Evolutionary conservation across 1,284 basidiomycete species (phyloP), one percentile per base, ranked within the genome.

Genomic region (Singerocomus inundabilis): DNA sequence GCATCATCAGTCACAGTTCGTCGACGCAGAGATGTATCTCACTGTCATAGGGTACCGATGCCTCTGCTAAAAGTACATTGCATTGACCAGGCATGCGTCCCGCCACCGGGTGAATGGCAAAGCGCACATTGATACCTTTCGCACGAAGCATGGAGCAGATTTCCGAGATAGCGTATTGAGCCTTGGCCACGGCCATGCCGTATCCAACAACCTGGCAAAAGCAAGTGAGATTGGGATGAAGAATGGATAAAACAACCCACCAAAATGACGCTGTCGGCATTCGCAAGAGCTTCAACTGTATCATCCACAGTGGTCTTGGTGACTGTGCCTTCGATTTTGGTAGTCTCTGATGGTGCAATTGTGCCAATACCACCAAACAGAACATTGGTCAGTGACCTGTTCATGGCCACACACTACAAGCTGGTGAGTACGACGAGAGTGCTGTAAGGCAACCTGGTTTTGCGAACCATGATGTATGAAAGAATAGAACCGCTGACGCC

Each of bases 111-210:
- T 83, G 81, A 49, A 83, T 83, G 21, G 82, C 81, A 58, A 83
- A 83, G 67, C 81, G 82, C 35, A 91, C 88, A 44, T 84, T 88
- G 60, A 90, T 75, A 12, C 81, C 88, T 60, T 82, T 88, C 2
- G 82, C 74, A 47, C 85, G 75, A 31, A 93, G 73, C 66, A 85
- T 78, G 0, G 79, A 72, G 24, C 84, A 84, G 46, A 93, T 90
- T 55, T 93, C 90, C 11, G 88, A 84, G 58, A 93, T 91, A 5
- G 90, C 87, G 66, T 88, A 89, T 61, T 93, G 91, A 6, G 90
- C 90, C 65, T 91, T 91, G 13, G 90, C 90, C 1, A 92, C 91
- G 12, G 90, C 90, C 89, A 93, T 92, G 33, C 89, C 90, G 61
- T 92, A 92, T 11, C 89, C 88, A 24, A 90, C 87, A n/a, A 89